Evolutionary conservation across 495 filamentous ascomycete genomes (phyloP), one percentile per base, ranked within the genome.

Genomic region (Penicillium daleae): DNA sequence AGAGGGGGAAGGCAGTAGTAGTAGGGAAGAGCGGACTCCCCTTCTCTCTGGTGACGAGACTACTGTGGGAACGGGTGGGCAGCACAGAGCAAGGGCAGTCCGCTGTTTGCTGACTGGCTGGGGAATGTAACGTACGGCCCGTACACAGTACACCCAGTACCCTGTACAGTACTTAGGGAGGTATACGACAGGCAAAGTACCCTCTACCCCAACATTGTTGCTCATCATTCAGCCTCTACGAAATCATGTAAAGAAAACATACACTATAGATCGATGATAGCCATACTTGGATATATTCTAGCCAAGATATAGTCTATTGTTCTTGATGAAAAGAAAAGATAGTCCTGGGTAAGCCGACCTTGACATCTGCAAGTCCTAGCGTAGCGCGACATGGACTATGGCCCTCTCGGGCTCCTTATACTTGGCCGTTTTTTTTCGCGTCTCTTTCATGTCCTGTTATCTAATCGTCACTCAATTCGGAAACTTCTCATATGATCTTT

Each of bases 1-100:
- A 70, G 74, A 75, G 67, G 67, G 71, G 68, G 71, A 77, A 69
- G 66, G 77, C 78, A 79, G 83, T 85, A 87, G 86, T 85, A 86
- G 82, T 85, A 83, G 82, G 80, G 74, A 77, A 78, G 76, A 74
- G 80, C 81, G 78, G 80, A 27, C 32, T 40, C 35, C 19, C 31
- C 27, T 82, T 83, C 49, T 52, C n/a, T 27, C 21, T 51, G 5
- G 19, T 19, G 49, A 33, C 51, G 19, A 13, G 80, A 79, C 39
- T 19, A 58, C 64, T 70, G 77, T 65, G 61, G 69, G 56, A 63
- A 63, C 52, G 61, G 61, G n/a, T 58, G 55, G 61, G 60, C 60
- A 57, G 44, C 57, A 59, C 58, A 60, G 29, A 54, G 61, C 61
- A 64, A 64, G 61, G 61, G 61, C 61, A 46, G 46, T 27, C 42